These are phyloP conservation scores for Podospora tetraspora DNA, from an alignment of 495 filamentous ascomycete genomes.

Conservation along the genomic window DNA sequence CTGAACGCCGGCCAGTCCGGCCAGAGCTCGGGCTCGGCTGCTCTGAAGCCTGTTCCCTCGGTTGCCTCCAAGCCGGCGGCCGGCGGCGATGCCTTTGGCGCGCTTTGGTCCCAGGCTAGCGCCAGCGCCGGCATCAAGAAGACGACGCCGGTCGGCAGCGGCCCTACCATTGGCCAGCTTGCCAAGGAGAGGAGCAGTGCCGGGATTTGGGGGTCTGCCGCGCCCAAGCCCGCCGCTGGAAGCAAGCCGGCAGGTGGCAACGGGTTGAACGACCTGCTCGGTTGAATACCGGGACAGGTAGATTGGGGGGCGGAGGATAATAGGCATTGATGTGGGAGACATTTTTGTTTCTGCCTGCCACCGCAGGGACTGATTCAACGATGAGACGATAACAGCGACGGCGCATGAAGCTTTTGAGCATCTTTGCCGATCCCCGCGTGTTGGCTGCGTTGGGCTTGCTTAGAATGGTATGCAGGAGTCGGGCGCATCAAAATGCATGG, in stretches of 20 bases:
- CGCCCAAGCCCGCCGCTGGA: conserved; percentile 11
- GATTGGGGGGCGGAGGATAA: background rate
- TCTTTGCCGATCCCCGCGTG: background rate
- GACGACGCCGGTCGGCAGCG: conserved; percentile 50
- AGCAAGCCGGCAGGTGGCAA: conserved; percentile 28
- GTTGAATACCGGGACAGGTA: conserved; percentile 20
- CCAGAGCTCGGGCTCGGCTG: conserved; percentile 25
- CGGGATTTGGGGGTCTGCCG: conserved; percentile 72
- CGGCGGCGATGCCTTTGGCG: conserved; percentile 80
- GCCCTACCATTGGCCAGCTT: conserved; percentile 80
- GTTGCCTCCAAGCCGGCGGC: conserved; percentile 48
- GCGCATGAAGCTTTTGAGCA: background rate
- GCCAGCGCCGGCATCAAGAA: conserved; percentile 79
- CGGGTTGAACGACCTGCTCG: conserved; percentile 42
- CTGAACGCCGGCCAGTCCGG: conserved; percentile 28
- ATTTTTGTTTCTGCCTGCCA: background rate
- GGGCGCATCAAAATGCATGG: conserved; percentile 13
- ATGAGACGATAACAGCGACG: background rate
- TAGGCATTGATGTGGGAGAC: background rate
- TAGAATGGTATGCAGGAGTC: conserved; percentile 23
- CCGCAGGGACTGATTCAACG: background rate
- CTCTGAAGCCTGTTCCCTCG: conserved; percentile 13
- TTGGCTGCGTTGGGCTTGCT: background rate
- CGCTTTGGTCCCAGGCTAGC: conserved; percentile 74
- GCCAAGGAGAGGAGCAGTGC: conserved; percentile 93